Evolutionary conservation across 176 grass and related monocot species (phyloP), one percentile per base, ranked within the genome.

Genomic region (Carex pumila): DNA sequence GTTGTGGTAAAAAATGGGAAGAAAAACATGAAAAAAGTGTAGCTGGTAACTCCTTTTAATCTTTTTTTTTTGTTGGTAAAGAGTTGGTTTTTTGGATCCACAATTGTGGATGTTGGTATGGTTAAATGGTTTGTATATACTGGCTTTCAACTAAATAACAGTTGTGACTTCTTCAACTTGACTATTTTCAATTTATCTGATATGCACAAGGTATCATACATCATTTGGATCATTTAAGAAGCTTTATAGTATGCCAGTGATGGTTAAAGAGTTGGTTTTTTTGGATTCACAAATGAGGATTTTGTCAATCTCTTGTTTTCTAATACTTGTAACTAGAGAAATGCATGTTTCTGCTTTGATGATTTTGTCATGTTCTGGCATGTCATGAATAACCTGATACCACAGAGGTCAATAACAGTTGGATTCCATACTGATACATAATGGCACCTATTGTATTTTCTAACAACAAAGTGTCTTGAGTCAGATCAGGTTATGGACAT

Each of bases 41-140:
- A 84, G 61, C 25, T 56, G 64, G 32, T n/a, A 64, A 71, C 54
- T 56, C 54, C 2, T 77, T 67, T 60, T 69, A 60, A 15, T 19
- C 9, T 73, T 84, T 58, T 65, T 77, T 74, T 77, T 45, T 45
- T 8, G 52, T 41, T 72, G 53, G 53, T 59, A 85, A 60, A 85
- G 68, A 65, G 49, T 64, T 85, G 83, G 31, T 56, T 68, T 83
- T 55, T 68, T 71, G 18, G 18, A 45, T 77, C 62, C 12, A 54
- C 25, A 60, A 76, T 77, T 74, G 76, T 57, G 83, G 34, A 41
- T 84, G 62, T 71, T 30, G 56, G 68, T 60, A 47, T 74, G 66
- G 83, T 85, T 37, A 71, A 85, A 76, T 75, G 69, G 65, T 77
- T 63, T 85, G 83, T 85, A 77, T 75, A 85, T 85, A 74, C 68